phyloP scores from a whole-genome alignment of 1,284 basidiomycete species.

The Melampsora larici-populina region DNA sequence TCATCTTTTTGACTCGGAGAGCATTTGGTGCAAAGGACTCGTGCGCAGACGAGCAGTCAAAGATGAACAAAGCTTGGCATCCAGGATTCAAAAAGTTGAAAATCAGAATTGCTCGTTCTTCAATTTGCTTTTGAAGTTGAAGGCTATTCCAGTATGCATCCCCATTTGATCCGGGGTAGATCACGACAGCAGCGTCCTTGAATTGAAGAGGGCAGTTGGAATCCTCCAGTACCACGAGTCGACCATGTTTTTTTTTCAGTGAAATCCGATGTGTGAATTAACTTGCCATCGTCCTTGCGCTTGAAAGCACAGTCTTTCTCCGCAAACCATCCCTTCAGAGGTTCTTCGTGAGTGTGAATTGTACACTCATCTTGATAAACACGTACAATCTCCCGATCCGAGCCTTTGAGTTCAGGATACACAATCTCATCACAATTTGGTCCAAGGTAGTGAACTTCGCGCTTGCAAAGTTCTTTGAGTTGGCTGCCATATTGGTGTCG shows the following conservation, averaged over 20 bases:
- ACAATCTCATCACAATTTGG: too few relatives aligned
- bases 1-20: too few relatives aligned
- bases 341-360: constrained; percentile 13
- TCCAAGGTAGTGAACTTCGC: too few relatives aligned
- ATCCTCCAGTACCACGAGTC: neutral
- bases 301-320: neutral
- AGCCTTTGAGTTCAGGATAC: too few relatives aligned
- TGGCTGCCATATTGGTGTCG: neutral
- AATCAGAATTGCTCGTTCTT: neutral
- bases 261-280: constrained; percentile 9
- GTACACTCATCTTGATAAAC: constrained; percentile 19
- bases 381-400: neutral
- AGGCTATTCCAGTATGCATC: constrained; percentile 21
- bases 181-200: constrained; percentile 1
- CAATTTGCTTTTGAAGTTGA: constrained; percentile 8
- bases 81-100: constrained; percentile 6
- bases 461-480: neutral
- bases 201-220: neutral
- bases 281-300: neutral
- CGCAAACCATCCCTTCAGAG: neutral
- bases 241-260: neutral
- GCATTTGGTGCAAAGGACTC: neutral
- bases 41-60: constrained; percentile 18
- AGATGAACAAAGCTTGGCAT: constrained; percentile 9
- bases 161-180: constrained; percentile 16